These are phyloP conservation scores for Globisporangium nagaii DNA, from an alignment of 352 stramenopile genomes.

Conservation along the genomic window DNA sequence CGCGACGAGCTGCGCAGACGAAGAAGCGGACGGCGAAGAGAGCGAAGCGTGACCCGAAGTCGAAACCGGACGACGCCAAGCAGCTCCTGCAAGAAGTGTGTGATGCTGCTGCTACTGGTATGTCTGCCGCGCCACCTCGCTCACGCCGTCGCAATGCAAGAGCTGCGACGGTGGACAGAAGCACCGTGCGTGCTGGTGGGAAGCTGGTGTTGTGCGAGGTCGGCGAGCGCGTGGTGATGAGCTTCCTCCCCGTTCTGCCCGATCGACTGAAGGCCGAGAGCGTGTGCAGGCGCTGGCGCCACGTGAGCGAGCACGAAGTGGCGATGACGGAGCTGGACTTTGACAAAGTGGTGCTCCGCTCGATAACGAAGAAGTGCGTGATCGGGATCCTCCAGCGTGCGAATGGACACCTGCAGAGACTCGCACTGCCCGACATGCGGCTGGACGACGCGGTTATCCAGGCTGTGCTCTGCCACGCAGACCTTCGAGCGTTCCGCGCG, in stretches of 20 bases:
- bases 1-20: neutral
- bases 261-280: conserved; percentile 43
- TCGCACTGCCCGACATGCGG: conserved; percentile 39
- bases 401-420: conserved; percentile 20
- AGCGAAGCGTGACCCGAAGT: neutral
- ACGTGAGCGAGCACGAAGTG: conserved; percentile 30
- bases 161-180: neutral
- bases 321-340: conserved; percentile 48
- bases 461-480: conserved; percentile 24
- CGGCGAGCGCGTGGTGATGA: conserved; percentile 34
- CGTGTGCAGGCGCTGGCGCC: conserved; percentile 54
- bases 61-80: neutral
- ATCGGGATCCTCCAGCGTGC: conserved; percentile 31
- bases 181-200: neutral
- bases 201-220: conserved; percentile 30
- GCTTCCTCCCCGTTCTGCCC: conserved; percentile 44
- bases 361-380: conserved; percentile 29
- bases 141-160: neutral
- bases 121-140: neutral
- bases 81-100: conserved; percentile 1
- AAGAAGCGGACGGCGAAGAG: neutral
- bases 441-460: conserved; percentile 39
- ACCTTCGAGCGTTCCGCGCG: conserved; percentile 39
- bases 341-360: conserved; percentile 19
- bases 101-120: neutral